A percentile compares a stretch with the other conserved stretches of the same genome.
These are phyloP conservation scores for Closterium sp. DNA, from an alignment of 139 green algal species.

Conservation along the genomic window DNA sequence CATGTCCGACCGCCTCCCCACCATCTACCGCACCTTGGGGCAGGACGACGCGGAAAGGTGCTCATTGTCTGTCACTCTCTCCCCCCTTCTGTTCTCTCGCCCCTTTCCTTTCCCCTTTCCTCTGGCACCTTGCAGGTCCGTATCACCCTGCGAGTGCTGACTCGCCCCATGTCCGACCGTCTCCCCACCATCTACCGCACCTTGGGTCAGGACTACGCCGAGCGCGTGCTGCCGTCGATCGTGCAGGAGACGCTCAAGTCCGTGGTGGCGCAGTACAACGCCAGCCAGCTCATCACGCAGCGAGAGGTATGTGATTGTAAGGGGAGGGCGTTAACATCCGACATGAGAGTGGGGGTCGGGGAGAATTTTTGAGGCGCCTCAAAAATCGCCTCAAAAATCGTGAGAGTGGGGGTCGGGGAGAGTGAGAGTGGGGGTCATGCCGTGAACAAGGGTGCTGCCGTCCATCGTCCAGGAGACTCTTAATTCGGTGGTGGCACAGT, in stretches of 20 bases:
- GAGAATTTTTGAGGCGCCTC: too few species aligned
- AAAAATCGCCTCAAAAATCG: too few species aligned
- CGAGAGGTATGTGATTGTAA: conserved; percentile 68
- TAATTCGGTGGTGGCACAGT: background rate
- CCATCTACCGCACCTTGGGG: conserved; percentile 92
- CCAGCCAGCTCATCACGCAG: conserved; percentile 94
- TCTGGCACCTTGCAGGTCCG: conserved; percentile 72
- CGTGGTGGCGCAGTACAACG: conserved; percentile 99
- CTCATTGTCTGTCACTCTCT: conserved; percentile 56
- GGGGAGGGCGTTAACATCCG: background rate
- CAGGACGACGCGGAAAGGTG: conserved; percentile 92
- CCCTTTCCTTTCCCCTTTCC: background rate
- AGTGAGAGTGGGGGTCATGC: too few species aligned
- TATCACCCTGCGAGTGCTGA: conserved; percentile 95
- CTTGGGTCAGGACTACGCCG: conserved; percentile 87
- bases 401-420: too few species aligned
- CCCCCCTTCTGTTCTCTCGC: background rate
- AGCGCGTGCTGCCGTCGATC: conserved; percentile 96
- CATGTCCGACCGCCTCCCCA: conserved; percentile 76
- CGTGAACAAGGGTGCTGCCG: too few species aligned
- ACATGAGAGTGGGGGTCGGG: too few species aligned
- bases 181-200: conserved; percentile 93
- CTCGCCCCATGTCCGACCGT: conserved; percentile 75
- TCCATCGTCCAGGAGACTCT: conserved; percentile 97
- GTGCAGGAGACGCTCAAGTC: conserved; percentile 96